These are phyloP conservation scores for Cucurbita maxima DNA, from an alignment of 306 rosid species.

Conservation along the genomic window DNA sequence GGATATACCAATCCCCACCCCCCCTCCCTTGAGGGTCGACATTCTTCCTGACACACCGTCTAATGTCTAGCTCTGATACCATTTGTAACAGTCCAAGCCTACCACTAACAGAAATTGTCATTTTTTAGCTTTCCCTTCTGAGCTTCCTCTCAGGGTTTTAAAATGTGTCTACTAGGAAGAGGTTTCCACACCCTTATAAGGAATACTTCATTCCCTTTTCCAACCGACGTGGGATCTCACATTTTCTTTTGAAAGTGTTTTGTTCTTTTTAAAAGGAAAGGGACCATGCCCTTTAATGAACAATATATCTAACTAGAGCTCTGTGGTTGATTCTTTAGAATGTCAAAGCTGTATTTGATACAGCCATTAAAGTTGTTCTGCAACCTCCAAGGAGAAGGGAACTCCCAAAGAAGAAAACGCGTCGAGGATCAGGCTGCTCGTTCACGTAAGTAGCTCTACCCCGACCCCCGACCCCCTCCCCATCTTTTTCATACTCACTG, in stretches of 20 bases:
- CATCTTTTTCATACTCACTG: background rate
- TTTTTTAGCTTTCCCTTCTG: no score
- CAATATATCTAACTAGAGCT: background rate
- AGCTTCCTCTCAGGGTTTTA: no score
- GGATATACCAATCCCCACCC: no score
- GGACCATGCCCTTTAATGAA: background rate
- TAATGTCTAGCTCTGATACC: no score
- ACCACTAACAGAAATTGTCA: no score
- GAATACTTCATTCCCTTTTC: no score
- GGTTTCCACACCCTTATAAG: no score
- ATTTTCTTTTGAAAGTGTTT: background rate
- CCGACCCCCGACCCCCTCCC: background rate
- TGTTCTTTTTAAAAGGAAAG: background rate
- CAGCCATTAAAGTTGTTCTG: slow-evolving; percentile 94
- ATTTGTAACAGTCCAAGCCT: no score
- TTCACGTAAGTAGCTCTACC: slow-evolving; percentile 39
- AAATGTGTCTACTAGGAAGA: no score
- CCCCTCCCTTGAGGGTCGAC: no score
- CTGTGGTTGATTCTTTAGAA: slow-evolving; percentile 39
- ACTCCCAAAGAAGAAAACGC: slow-evolving; percentile 54
- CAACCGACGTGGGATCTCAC: no score
- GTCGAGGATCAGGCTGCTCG: slow-evolving; percentile 54
- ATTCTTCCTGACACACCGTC: no score
- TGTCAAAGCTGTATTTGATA: slow-evolving; percentile 93
- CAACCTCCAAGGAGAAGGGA: slow-evolving; percentile 96